Evolutionary conservation across 306 rosid genomes (phyloP).

Genomic region (Crataegus laevigata): DNA sequence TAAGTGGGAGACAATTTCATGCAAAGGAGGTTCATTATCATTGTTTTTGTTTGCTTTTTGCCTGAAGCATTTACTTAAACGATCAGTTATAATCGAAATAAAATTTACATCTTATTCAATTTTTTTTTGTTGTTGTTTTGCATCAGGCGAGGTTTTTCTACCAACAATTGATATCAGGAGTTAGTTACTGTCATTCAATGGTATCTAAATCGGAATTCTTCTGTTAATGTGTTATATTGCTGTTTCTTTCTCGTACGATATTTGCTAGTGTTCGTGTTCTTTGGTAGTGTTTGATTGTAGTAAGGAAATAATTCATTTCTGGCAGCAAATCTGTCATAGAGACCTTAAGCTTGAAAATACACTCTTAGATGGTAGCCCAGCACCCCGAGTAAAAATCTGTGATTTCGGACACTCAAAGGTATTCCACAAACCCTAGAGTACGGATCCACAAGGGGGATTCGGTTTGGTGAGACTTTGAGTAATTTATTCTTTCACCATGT

Average conservation of each 20-base stretch:
- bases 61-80: not conserved
- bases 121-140: slow-evolving; percentile 8
- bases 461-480: slow-evolving; percentile 13
- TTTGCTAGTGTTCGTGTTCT: not conserved
- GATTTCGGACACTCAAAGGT: slow-evolving; percentile 94
- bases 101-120: not conserved
- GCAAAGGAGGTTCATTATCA: not conserved
- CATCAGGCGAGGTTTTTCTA: slow-evolving; percentile 81
- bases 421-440: slow-evolving; percentile 1
- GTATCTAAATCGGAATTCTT: slow-evolving; percentile 24
- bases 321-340: slow-evolving; percentile 85
- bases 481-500: slow-evolving; percentile 11
- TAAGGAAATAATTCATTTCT: slow-evolving; percentile 9
- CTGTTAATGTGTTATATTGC: not conserved
- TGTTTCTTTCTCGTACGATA: not conserved
- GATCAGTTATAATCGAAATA: not conserved
- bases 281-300: not conserved
- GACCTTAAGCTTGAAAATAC: slow-evolving; percentile 89
- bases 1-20: not conserved
- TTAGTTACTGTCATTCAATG: slow-evolving; percentile 87
- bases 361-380: slow-evolving; percentile 70
- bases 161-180: slow-evolving; percentile 87
- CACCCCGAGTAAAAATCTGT: slow-evolving; percentile 70
- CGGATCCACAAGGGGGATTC: not conserved
- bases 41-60: too few species aligned